Conservation (phyloP, 371 early-diverging fungal species). For the Blakeslea trispora region DNA sequence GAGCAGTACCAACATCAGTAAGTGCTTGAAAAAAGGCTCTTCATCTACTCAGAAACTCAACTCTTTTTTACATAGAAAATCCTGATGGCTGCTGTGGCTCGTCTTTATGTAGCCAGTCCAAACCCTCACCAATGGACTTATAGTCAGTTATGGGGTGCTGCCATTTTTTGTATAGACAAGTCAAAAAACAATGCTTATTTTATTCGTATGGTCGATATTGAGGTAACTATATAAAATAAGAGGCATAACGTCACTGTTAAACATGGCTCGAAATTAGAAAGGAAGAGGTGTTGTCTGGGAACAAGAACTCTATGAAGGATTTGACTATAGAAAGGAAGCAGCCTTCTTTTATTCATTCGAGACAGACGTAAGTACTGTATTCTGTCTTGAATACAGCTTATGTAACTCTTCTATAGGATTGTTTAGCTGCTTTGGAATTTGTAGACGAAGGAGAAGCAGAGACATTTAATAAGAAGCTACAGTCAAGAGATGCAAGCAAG, state of each 20-base stretch:
- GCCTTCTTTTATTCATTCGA: conserved; percentile 87
- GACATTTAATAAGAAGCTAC: conserved; percentile 72
- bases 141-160: conserved; percentile 76
- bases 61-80: conserved; percentile 63
- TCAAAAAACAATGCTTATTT: conserved; percentile 62
- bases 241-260: background rate
- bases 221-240: too few species aligned
- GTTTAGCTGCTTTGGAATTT: conserved; percentile 83
- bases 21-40: conserved; percentile 5
- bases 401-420: conserved; percentile 45
- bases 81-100: conserved; percentile 78
- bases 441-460: conserved; percentile 83
- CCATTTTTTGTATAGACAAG: conserved; percentile 68
- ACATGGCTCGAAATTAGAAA: conserved; percentile 40
- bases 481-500: conserved; percentile 51
- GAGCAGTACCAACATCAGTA: conserved; percentile 47
- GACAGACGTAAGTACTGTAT: conserved; percentile 64
- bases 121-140: conserved; percentile 73
- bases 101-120: conserved; percentile 81
- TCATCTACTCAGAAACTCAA: background rate
- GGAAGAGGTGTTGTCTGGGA: conserved; percentile 75
- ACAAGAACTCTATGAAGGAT: conserved; percentile 75
- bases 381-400: background rate
- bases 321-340: conserved; percentile 71
- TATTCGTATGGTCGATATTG: conserved; percentile 78